phyloP scores from a whole-genome alignment of 257 asterid genomes.

The Verbascum thapsus region DNA sequence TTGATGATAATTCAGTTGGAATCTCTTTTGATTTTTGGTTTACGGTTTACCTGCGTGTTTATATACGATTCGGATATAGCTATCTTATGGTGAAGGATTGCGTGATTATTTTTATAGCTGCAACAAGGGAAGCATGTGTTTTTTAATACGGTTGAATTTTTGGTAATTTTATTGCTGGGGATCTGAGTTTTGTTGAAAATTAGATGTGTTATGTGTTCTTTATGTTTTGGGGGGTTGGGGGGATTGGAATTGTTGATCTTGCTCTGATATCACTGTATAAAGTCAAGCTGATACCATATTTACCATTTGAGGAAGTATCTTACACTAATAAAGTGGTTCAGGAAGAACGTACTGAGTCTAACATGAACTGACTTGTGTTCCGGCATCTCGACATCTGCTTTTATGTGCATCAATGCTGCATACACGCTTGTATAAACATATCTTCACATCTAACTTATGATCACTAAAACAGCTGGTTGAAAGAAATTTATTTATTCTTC shows the following conservation, averaged over 20 bases:
- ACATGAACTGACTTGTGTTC: background rate
- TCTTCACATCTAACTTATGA: background rate
- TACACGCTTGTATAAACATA: background rate
- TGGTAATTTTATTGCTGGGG: slow-evolving; percentile 1
- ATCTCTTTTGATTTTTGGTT: background rate
- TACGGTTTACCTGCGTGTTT: background rate
- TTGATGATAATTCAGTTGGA: slow-evolving; percentile 11
- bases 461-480: background rate
- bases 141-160: slow-evolving; percentile 3
- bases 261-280: background rate
- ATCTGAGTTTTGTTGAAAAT: background rate
- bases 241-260: background rate
- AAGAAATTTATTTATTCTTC: background rate
- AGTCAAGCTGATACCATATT: slow-evolving; percentile 11
- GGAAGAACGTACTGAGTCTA: background rate
- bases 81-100: background rate
- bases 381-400: background rate
- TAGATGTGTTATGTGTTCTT: background rate
- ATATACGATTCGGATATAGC: background rate
- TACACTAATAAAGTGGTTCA: background rate
- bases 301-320: background rate
- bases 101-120: slow-evolving; percentile 8
- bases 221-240: background rate
- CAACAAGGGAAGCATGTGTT: background rate
- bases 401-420: background rate